phyloP scores from a whole-genome alignment of 352 stramenopile genomes.

The Globisporangium viniferum region DNA sequence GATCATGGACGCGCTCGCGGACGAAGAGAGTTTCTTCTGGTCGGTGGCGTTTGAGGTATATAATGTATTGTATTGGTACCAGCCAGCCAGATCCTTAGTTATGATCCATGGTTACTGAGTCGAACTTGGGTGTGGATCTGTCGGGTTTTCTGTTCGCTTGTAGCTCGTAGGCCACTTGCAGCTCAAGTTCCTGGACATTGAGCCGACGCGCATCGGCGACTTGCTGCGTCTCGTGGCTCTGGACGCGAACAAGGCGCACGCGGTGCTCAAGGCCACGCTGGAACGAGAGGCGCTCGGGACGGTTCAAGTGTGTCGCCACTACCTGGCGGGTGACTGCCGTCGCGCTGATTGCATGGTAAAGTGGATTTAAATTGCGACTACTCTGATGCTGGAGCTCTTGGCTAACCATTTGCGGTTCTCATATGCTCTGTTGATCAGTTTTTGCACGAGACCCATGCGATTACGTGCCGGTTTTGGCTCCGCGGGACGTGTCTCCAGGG shows the following conservation, averaged over 20 bases:
- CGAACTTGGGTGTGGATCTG: constrained; percentile 9
- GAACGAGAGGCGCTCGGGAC: constrained; percentile 67
- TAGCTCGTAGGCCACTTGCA: constrained; percentile 80
- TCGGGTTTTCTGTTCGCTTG: background rate
- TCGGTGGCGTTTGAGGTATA: constrained; percentile 82
- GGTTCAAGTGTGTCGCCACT: constrained; percentile 79
- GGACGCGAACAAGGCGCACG: constrained; percentile 72
- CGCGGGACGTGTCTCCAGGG: constrained; percentile 74
- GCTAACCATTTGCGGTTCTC: background rate
- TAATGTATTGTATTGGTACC: constrained; percentile 9
- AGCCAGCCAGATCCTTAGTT: background rate
- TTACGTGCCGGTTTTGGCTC: constrained; percentile 86
- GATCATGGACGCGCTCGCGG: constrained; percentile 35
- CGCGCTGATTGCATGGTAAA: constrained; percentile 82
- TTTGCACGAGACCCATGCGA: constrained; percentile 77
- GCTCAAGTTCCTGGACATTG: constrained; percentile 80
- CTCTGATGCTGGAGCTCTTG: background rate
- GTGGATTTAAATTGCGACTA: background rate
- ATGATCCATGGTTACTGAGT: background rate
- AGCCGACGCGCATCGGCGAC: constrained; percentile 69
- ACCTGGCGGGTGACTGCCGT: constrained; percentile 75
- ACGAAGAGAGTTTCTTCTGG: constrained; percentile 86
- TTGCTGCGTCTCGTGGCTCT: constrained; percentile 70
- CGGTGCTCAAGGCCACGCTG: constrained; percentile 70
- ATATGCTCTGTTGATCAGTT: constrained; percentile 43